phyloP scores from a whole-genome alignment of 441 rosid species.

The Brassica balearica region DNA sequence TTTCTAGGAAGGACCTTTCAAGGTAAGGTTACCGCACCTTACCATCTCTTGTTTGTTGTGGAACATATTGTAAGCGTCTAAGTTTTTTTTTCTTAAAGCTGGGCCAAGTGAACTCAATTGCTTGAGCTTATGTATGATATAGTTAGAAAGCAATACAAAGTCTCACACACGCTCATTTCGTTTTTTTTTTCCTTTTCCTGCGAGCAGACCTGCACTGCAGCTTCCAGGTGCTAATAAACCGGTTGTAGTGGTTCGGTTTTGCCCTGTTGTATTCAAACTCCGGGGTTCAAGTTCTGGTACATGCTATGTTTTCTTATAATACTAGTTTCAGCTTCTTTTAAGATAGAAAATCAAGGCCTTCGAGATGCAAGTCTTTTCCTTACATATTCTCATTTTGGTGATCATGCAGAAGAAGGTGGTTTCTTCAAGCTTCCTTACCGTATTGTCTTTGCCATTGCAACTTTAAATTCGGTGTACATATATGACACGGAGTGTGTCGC shows the following conservation, averaged over 20 bases:
- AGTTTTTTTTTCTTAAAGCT: constrained; percentile 9
- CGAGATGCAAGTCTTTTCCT: constrained; percentile 12
- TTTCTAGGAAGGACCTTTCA: constrained; percentile 90
- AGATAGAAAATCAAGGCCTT: constrained; percentile 13
- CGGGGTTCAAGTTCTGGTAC: constrained; percentile 70
- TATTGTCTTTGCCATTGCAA: constrained; percentile 86
- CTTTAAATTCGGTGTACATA: constrained; percentile 85
- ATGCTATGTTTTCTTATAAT: not conserved
- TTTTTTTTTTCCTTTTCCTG: not conserved
- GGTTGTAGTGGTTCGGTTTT: constrained; percentile 85
- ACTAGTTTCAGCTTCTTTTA: not conserved
- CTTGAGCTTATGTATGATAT: constrained; percentile 9
- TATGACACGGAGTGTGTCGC: constrained; percentile 82
- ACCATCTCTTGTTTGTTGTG: constrained; percentile 27
- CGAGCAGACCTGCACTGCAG: constrained; percentile 81
- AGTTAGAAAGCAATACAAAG: not conserved
- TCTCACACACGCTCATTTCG: not conserved
- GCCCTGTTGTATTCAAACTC: constrained; percentile 71
- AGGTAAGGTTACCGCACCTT: constrained; percentile 56
- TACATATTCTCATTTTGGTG: not conserved
- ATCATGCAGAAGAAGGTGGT: constrained; percentile 73
- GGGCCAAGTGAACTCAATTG: not conserved
- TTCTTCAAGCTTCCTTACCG: constrained; percentile 95
- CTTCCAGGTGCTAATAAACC: constrained; percentile 92
- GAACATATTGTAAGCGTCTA: constrained; percentile 4